Percentiles rank a stretch among this genome's conserved stretches.
phyloP scores from a whole-genome alignment of 2,329 filamentous ascomycete genomes.

The Thermothelomyces thermophilus region DNA sequence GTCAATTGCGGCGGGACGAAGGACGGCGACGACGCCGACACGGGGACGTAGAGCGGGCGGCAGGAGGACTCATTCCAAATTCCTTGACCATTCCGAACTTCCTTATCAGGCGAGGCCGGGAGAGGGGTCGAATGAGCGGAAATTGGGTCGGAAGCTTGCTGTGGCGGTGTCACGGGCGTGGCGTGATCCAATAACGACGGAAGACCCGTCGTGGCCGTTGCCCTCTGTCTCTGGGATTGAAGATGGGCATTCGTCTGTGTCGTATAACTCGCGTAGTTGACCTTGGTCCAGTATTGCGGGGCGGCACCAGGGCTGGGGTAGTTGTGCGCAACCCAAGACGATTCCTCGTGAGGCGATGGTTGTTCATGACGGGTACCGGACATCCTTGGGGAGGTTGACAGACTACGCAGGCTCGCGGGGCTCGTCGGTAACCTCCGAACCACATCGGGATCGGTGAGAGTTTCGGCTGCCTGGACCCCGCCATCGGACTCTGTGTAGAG shows the following conservation, averaged over 20 bases:
- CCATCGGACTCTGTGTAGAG: conserved; percentile 25
- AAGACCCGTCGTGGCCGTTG: conserved; percentile 11
- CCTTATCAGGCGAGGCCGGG: neutral
- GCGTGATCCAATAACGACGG: conserved; percentile 24
- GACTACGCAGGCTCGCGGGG: neutral
- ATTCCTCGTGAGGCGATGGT: neutral
- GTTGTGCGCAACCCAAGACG: neutral
- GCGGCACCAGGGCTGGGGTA: conserved; percentile 3
- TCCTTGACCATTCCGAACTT: conserved; percentile 3
- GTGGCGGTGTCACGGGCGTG: conserved; percentile 11
- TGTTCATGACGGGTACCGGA: conserved; percentile 9
- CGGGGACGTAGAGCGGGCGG: neutral
- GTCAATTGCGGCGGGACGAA: conserved; percentile 4
- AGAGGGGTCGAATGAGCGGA: conserved; percentile 1
- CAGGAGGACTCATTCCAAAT: neutral
- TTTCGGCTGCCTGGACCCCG: conserved; percentile 24
- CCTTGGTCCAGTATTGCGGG: conserved; percentile 14
- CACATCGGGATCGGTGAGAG: conserved; percentile 22
- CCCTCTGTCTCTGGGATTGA: conserved; percentile 8
- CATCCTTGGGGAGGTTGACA: conserved; percentile 9
- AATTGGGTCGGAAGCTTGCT: conserved; percentile 3
- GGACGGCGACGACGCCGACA: conserved; percentile 10
- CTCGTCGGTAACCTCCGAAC: conserved; percentile 6
- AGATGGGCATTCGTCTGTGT: conserved; percentile 18
- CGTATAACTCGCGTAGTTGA: conserved; percentile 23